phyloP scores from a whole-genome alignment of 2,329 filamentous ascomycete genomes.

The Intubia oerlemansii region DNA sequence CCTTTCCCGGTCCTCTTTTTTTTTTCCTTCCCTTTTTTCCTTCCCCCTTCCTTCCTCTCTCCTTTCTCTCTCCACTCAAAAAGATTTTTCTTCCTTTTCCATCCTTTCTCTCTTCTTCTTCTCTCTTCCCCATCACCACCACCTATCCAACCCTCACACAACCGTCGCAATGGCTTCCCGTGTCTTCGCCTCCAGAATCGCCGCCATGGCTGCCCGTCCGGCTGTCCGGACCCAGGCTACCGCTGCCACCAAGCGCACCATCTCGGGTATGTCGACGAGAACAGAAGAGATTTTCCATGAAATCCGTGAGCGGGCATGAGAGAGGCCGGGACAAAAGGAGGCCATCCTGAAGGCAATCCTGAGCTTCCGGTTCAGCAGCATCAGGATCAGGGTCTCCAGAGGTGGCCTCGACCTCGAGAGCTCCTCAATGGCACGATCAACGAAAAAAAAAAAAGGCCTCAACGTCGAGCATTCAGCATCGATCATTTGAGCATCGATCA shows the following conservation, averaged over 20 bases:
- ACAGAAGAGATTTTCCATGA: no score
- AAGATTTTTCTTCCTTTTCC: constrained; percentile 1
- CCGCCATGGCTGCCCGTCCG: constrained; percentile 61
- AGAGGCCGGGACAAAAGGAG: no score
- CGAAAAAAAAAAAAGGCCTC: no score
- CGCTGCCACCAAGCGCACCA: constrained; percentile 53
- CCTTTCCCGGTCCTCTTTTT: constrained; percentile 1
- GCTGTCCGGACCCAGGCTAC: constrained; percentile 42
- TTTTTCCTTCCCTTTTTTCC: constrained; percentile 8
- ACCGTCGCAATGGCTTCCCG: constrained; percentile 63
- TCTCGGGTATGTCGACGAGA: constrained; percentile 57
- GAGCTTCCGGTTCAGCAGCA: no score
- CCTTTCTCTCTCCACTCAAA: neutral
- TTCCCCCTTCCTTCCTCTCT: constrained; percentile 4
- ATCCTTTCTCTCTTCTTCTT: constrained; percentile 1
- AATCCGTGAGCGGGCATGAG: no score
- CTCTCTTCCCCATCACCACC: constrained; percentile 3
- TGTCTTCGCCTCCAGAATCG: constrained; percentile 58
- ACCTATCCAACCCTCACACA: constrained; percentile 10
- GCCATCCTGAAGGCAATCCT: no score
- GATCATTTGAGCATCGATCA: constrained; percentile 8
- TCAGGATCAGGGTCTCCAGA: no score
- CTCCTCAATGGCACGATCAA: no score
- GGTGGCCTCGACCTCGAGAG: no score
- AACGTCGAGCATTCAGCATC: no score